These are phyloP conservation scores for Plenodomus tracheiphilus DNA, from an alignment of 2,329 filamentous ascomycete species.

Conservation along the genomic window DNA sequence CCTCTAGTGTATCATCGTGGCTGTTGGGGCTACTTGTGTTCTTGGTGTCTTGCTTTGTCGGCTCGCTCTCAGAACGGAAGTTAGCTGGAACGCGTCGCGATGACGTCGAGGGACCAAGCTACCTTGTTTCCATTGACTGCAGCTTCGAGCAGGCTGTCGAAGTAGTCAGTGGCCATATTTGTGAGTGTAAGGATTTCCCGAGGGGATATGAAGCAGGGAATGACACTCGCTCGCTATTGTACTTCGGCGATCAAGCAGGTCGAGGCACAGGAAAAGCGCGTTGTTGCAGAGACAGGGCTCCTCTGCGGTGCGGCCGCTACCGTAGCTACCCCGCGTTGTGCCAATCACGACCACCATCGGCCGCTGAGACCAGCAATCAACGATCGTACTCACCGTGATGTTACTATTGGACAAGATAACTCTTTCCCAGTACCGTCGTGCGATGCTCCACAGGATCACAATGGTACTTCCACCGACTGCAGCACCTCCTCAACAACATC, in stretches of 20 bases:
- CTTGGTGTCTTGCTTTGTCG: conserved; percentile 30
- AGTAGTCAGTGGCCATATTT: conserved; percentile 27
- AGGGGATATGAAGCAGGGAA: background rate
- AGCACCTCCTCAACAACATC: conserved; percentile 63
- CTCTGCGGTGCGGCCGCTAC: conserved; percentile 10
- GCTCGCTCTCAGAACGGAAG: conserved; percentile 40
- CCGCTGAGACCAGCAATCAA: conserved; percentile 28
- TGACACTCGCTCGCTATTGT: background rate
- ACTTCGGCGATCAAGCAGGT: background rate
- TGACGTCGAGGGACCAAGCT: conserved; percentile 20
- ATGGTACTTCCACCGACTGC: conserved; percentile 59
- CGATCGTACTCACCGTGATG: conserved; percentile 29
- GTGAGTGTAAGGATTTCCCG: background rate
- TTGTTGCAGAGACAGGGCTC: conserved; percentile 9
- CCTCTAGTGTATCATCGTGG: conserved; percentile 49
- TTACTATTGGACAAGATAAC: background rate
- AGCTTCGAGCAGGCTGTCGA: conserved; percentile 18
- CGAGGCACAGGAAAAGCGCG: conserved; percentile 10
- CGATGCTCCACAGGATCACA: too few relatives aligned
- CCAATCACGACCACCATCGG: conserved; percentile 19
- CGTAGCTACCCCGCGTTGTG: conserved; percentile 18
- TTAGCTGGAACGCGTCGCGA: conserved; percentile 32
- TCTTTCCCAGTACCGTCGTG: too few relatives aligned
- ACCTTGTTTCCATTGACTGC: conserved; percentile 31
- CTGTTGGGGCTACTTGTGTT: conserved; percentile 34